Base-by-base conservation (phyloP, 2,329 filamentous ascomycete genomes). In the Penicillium sp. region DNA sequence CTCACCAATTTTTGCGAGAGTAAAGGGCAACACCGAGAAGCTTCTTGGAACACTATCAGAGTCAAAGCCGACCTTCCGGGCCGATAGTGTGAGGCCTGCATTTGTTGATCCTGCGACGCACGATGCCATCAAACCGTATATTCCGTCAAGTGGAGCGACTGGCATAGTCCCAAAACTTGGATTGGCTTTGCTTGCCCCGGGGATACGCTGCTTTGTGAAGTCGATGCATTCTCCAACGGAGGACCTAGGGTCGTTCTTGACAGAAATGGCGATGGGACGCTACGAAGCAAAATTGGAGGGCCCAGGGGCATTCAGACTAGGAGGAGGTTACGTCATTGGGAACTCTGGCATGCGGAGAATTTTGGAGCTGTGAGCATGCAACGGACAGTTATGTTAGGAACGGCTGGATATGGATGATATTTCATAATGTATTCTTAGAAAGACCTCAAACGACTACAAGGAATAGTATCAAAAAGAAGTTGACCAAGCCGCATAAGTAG, bases 21-120 rank as follows among this genome's bases (percentile, higher is more conserved):
- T 85, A 48, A 89, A 90, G 64, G 86, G 85, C 12, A 74, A 81
- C 61, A 77, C 79, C 0, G 86, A 90, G 66, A 56, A 72, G 1
- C 66, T 71, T 1, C 73, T 90, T 2, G 72, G 83, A 1, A 72
- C 75, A 0, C 64, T 87, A 13, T 63, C 68, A 13, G 67, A 69
- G 28, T 53, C 62, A 55, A 65, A 70, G 4, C 64, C 65, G 2
- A 59, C 61, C 4, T 73, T 88, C 48, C 73, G 71, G 28, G 72
- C 78, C 1, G 77, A 78, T 57, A 79, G 76, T 10, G 69, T 83
- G 6, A 75, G 85, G 0, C 82, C 84, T 0, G 79, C 62, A 0
- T 76, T 69, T 7, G 77, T 88, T 10, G 85, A 88, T 57, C 53
- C 69, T 0, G 53, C 54, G 3, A 57, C 58, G 2, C 72, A 76